Base-by-base conservation (phyloP, 2,329 filamentous ascomycete species). In the Chrysosporium queenslandicum region DNA sequence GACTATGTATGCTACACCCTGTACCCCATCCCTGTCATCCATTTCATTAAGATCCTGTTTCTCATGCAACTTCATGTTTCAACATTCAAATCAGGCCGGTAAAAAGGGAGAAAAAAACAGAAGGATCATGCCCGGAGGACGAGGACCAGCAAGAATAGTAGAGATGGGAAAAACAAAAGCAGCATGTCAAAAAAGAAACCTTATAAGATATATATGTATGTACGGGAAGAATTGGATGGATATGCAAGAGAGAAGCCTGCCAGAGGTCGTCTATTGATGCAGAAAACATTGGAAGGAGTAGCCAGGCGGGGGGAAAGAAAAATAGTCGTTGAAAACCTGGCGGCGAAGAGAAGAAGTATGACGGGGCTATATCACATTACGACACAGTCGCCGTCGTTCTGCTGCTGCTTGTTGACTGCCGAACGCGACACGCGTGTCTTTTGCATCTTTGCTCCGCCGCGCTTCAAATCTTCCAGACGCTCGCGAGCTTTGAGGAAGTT, bases 401-500 rank as follows among this genome's bases (percentile, higher is more conserved):
- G 85, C 23, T 50, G 47, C 47, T 50, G 49, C 66, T 83, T 86
- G 63, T 85, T 85, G 52, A 87, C 81, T 58, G 88, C 86, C 59
- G 84, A 91, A 53, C 91, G 79, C 7, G 86, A 90, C 56, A 96
- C 87, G 51, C 87, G 79, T 51, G 82, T 81, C 64, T 86, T 87
- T 56, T 86, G 81, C 46, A 74, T 77, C 59, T 83, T 86, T 40
- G 81, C 82, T 21, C 87, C 87, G 1, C 83, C 82, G 56, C 82
- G 80, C 71, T 94, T 94, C 51, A 98, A 77, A 60, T 97, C 92
- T 65, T 97, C 91, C 4, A 98, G 79, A 45, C 91, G 81, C 64
- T 96, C 89, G 53, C 91, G 82, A 12, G 92, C 92, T 68, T 96
- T 95, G 41, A 87, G 86, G 65, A 94, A 95, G 64, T 94, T 88